Base-by-base conservation (phyloP, 352 stramenopile species). In the Phytophthora macrochlamydospora region DNA sequence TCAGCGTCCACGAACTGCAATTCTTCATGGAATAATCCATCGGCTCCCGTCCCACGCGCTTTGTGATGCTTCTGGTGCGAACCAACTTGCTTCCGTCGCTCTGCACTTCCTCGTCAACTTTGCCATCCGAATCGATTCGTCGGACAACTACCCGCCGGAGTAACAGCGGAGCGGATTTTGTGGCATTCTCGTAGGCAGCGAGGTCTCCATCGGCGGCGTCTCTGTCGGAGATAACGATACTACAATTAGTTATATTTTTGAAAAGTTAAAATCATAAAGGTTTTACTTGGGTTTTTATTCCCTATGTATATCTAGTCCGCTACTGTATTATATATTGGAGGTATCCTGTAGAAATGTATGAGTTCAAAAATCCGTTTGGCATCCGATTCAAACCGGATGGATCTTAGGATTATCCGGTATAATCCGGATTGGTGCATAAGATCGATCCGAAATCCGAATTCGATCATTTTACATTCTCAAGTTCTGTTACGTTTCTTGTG, bases 191-290 rank as follows among this genome's bases (percentile, higher is more conserved):
- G 56, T 9, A 18, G 3, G 58, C 9, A 11, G 30, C 42, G 4
- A 33, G 12, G 29, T 66, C 58, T n/a, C 32, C 59, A 60, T 75
- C 54, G 29, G 60, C 63, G 29, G 73, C 35, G 30, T 73, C 69
- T 32, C 57, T 58, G 35, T 70, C 59, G 14, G 44, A 51, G 18
- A 67, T 58, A 14, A 81, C 18, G 42, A 29, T 67, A 76, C 49
- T 76, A 49, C 7, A 73, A 24, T 24, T 24, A 24, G 18, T 24
- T 24, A 24, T 24, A 24, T 24, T 24, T 24, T 24, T 24, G 18
- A 24, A 24, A 24, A 24, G 18, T 24, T 24, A 24, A 24, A 24
- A 24, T 24, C 18, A 24, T 24, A 24, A 0, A 24, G 18, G 18
- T 24, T 24, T 24, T 24, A 24, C 18, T 24, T 24, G 18, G 18